phyloP scores from a whole-genome alignment of 306 rosid species.

The Malus asiatica region DNA sequence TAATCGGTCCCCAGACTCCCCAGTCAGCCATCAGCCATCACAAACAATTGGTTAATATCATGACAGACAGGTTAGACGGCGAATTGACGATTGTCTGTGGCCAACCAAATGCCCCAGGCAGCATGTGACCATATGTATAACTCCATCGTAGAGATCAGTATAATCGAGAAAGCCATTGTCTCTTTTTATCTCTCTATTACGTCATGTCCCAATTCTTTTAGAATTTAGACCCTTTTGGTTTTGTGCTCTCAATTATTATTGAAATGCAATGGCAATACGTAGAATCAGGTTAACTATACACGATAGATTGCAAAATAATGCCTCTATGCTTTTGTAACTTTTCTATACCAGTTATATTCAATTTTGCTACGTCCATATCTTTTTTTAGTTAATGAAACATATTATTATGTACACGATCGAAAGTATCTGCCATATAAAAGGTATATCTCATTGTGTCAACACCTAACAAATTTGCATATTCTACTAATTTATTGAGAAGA shows the following conservation, averaged over 20 bases:
- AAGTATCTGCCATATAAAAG: too few relatives aligned
- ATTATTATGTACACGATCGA: too few relatives aligned
- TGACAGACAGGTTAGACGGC: not conserved
- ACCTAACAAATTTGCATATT: too few relatives aligned
- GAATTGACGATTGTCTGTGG: not conserved
- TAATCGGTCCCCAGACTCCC: constrained; percentile 4
- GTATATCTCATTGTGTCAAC: too few relatives aligned
- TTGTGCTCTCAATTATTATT: not conserved
- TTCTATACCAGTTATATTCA: too few relatives aligned
- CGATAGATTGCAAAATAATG: not conserved
- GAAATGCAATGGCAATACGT: not conserved
- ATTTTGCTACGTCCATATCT: too few relatives aligned
- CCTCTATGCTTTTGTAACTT: not conserved
- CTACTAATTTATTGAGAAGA: not conserved
- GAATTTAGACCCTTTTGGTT: not conserved
- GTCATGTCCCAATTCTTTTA: not conserved
- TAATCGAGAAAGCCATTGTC: not conserved
- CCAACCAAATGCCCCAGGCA: not conserved
- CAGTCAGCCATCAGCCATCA: not conserved
- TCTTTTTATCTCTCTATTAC: not conserved
- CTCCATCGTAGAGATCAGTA: not conserved
- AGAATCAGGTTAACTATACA: too few relatives aligned
- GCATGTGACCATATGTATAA: not conserved
- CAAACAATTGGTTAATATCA: not conserved
- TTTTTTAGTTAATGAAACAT: too few relatives aligned